Evolutionary conservation across 1,284 basidiomycete genomes (phyloP), one percentile per base, ranked within the genome.

Genomic region (Ceratobasidium sp.): DNA sequence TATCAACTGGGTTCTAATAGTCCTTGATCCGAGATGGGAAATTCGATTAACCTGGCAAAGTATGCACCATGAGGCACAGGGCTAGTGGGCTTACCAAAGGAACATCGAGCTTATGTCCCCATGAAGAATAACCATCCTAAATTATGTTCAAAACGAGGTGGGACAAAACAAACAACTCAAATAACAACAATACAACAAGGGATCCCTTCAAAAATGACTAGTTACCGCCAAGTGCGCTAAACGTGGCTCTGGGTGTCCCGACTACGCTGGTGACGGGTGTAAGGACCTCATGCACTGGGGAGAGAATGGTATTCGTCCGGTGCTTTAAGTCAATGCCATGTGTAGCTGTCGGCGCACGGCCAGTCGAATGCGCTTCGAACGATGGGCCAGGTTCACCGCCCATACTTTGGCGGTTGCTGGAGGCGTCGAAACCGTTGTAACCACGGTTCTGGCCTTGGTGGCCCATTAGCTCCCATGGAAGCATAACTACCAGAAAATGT

Each of bases 241-340:
- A 68, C n/a, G 66, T 68, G 5, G 44, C 41, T 50, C 54, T 4
- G 30, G 66, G 66, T 5, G 66, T 57, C 21, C 54, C 66, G 2
- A 53, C 50, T 1, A 68, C 54, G 41, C 66, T 57, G 9, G 66
- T 68, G 14, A 57, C 66, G 9, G 66, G 66, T 1, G 66, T 68
- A 5, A 68, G 36, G 19, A 68, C 46, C n/a, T 57, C 66, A 29
- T 50, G 66, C 29, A 68, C 66, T 2, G 66, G 64, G 2, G 64
- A 68, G 16, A 57, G 36, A 3, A 68, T 14, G 4, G 64, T 68
- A 47, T 68, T 68, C n/a, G 53, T 50, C n/a, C 64, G 53, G 21
- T 68, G 64, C 33, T 68, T 68, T 2, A 68, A 33, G 21, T 68
- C 64, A 16, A 41, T 53, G 27, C 54, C 50, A 11, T 36, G 33